Evolutionary conservation across 2,329 filamentous ascomycete genomes (phyloP), one percentile per base, ranked within the genome.

Genomic region (Pestalotiopsis sp.): DNA sequence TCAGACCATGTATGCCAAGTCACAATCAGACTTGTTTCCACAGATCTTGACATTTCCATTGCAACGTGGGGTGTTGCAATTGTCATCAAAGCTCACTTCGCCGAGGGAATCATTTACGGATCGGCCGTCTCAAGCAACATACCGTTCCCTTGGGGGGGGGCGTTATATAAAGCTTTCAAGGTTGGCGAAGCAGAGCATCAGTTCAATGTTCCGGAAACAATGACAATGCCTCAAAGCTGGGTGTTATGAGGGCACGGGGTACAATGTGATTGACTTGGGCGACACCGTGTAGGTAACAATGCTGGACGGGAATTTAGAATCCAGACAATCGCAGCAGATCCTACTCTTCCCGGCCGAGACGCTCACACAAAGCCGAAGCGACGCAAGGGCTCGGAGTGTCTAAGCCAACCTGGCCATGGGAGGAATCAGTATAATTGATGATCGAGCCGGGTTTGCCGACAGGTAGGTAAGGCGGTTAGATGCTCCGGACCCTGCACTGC

Each of bases 361-460:
- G 12, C 20, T 27, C 12, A 38, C 11, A 14, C 41, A 45, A 45
- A 23, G 39, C 38, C 25, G 20, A 31, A 9, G 14, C 14, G 25
- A 20, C 31, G 25, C 12, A 41, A 14, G 31, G 25, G 59, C 9
- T n/a, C 13, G 13, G 59, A 11, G 23, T 17, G 20, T 27, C 23
- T 13, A 13, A 59, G 57, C 57, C 57, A n/a, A 13, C 14, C 20
- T 6, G 27, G 23, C 11, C 59, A 20, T 39, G n/a, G 59, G n/a
- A n/a, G 61, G 2, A 25, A 49, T 49, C 23, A 23, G 23, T 23
- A 23, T 23, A 23, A 41, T 64, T 38, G 31, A 38, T 14, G 20
- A 27, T 59, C 49, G 3, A 31, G 49, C 38, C 61, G 61, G 27
- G 61, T 64, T 64, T 64, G 36, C 61, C 61, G 61, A 45, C 61